A percentile compares a stretch with the other conserved stretches of the same genome.
phyloP scores from a whole-genome alignment of 2,329 filamentous ascomycete species.

The Nectriaceae sp. region DNA sequence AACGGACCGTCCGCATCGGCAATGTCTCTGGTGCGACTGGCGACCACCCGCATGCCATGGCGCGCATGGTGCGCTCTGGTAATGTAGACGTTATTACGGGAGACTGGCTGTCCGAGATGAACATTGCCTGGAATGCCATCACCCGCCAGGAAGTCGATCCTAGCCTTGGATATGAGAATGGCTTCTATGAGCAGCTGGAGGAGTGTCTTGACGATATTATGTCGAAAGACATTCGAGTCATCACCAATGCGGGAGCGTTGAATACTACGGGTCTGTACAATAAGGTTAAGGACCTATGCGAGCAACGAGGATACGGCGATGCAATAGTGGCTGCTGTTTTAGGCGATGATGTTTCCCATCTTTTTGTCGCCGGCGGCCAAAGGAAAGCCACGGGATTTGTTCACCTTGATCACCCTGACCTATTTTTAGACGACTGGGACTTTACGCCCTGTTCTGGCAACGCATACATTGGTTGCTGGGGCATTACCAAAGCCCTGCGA shows the following conservation, averaged over 20 bases:
- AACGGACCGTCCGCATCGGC: conserved; percentile 32
- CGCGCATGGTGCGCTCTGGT: conserved; percentile 32
- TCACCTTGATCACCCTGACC: conserved; percentile 33
- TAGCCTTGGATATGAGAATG: conserved; percentile 36
- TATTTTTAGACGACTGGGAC: conserved; percentile 29
- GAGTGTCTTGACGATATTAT: conserved; percentile 39
- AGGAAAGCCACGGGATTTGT: conserved; percentile 19
- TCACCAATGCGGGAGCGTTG: conserved; percentile 42
- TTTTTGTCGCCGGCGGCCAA: conserved; percentile 17
- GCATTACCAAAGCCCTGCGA: conserved; percentile 45
- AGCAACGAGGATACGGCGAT: conserved; percentile 26
- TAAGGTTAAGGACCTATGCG: conserved; percentile 33
- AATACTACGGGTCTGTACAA: conserved; percentile 37
- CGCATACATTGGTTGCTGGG: conserved; percentile 53
- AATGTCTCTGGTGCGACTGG: conserved; percentile 38
- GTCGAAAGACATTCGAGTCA: conserved; percentile 36
- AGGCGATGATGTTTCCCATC: conserved; percentile 40
- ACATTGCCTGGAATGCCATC: conserved; percentile 49
- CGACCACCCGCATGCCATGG: conserved; percentile 36
- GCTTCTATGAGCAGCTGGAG: conserved; percentile 45
- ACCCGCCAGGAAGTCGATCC: conserved; percentile 35
- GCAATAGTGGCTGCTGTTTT: conserved; percentile 39
- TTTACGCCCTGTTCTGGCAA: conserved; percentile 30
- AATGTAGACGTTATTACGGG: conserved; percentile 40
- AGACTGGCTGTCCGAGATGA: conserved; percentile 47